Percentiles rank a stretch among this genome's conserved stretches.
Evolutionary conservation across 805 yeast genomes (phyloP).

Genomic region (Yarrowia sp.): DNA sequence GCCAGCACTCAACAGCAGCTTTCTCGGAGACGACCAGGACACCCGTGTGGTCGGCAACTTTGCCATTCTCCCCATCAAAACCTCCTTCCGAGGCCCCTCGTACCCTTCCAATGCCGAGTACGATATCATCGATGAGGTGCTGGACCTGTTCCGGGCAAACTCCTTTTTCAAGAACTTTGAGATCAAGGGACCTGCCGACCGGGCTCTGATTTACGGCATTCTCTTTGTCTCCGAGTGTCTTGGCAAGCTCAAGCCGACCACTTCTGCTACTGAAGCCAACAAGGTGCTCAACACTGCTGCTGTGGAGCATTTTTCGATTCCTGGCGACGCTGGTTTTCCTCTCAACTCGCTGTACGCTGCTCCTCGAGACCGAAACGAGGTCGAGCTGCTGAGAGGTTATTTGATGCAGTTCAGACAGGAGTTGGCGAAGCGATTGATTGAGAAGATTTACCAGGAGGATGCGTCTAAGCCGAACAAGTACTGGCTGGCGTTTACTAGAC

Average conservation of each 20-base stretch:
- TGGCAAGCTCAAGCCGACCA: constrained; percentile 52
- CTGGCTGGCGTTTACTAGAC: constrained; percentile 95
- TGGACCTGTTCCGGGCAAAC: constrained; percentile 92
- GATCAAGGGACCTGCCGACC: constrained; percentile 91
- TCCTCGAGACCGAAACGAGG: constrained; percentile 70
- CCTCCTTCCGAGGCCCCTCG: constrained; percentile 88
- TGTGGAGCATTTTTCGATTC: constrained; percentile 82
- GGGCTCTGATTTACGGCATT: constrained; percentile 91
- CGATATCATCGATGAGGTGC: constrained; percentile 86
- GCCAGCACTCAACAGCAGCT: constrained; percentile 41
- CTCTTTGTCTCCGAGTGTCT: constrained; percentile 84
- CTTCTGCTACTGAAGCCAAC: constrained; percentile 45
- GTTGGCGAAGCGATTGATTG: constrained; percentile 73
- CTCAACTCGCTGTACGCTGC: constrained; percentile 74
- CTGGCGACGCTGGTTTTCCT: constrained; percentile 95
- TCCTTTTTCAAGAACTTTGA: constrained; percentile 96
- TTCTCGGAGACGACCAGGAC: constrained; percentile 37
- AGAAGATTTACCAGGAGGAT: constrained; percentile 64
- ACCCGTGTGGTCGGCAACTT: constrained; percentile 60
- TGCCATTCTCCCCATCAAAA: constrained; percentile 78
- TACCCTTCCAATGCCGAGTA: constrained; percentile 71
- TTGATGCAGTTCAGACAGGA: constrained; percentile 95
- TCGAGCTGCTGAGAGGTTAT: constrained; percentile 75
- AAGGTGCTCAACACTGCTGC: constrained; percentile 74
- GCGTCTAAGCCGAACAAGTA: constrained; percentile 68